Evolutionary conservation across 176 grass and related monocot species (phyloP), one percentile per base, ranked within the genome.

Genomic region (Leersia perrieri): DNA sequence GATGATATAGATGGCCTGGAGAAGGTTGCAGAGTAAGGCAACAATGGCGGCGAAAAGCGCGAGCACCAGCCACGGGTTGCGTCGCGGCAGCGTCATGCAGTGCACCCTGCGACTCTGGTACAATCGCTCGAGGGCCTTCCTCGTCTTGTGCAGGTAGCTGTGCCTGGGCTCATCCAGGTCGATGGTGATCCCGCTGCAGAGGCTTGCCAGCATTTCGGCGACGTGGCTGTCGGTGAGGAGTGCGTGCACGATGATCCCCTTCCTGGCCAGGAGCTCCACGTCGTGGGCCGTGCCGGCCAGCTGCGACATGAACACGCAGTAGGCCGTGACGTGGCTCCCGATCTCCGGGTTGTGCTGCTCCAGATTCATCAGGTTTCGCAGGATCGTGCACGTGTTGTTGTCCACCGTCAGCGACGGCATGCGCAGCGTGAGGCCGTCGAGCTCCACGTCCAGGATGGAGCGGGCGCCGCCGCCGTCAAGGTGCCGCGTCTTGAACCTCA

Each of bases 291-390:
- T 80, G 8, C 77, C 9, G 3, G 63, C 64, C 16, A 69, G 3
- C 77, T 69, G 44, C 22, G 77, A 69, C 40, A 80, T 57, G 77
- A 80, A 80, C 4, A 80, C 0, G 77, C 77, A 80, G 45, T 80
- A 80, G 2, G 77, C 77, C 44, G 75, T 78, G 36, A 78, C 60
- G 9, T 5, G 33, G 33, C 8, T 15, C 41, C 15, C 16, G 0
- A 9, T 23, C 9, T 44, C 12, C 4, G 11, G 41, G 11, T 44
- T 44, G 41, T 3, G 2, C 51, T 61, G 9, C 66, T 81, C 78
- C 12, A 81, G 4, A 8, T 23, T 49, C 65, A 80, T 82, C 39
- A 82, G 80, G 69, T 82, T 82, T 0, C 80, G 70, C 13, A 82
- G 80, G 7, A 83, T 1, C 7, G 58, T 49, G 60, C 60, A 74